Percentiles rank a stretch among this genome's conserved stretches.
These are phyloP conservation scores for Agastache rugosa DNA, from an alignment of 257 asterid genomes.

Conservation along the genomic window DNA sequence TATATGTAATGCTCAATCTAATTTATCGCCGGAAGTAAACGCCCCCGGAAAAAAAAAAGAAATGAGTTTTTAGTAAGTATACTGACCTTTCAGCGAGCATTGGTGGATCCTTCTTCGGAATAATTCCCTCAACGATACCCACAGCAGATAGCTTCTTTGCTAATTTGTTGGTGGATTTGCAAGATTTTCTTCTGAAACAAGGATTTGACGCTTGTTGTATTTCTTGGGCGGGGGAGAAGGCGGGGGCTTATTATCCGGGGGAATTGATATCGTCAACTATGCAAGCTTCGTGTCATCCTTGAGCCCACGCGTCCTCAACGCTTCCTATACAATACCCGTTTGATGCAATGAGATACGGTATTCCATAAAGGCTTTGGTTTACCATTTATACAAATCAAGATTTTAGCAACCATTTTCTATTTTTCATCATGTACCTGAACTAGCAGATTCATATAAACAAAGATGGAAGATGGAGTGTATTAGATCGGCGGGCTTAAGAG, in stretches of 20 bases:
- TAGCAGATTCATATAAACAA: background rate
- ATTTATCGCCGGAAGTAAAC: background rate
- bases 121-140: slow-evolving; percentile 75
- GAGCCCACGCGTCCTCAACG: slow-evolving; percentile 72
- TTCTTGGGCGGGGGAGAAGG: slow-evolving; percentile 50
- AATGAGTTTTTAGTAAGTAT: background rate
- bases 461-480: background rate
- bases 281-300: slow-evolving; percentile 91
- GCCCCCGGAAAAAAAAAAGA: background rate
- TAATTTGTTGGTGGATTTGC: slow-evolving; percentile 40
- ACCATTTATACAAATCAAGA: slow-evolving; percentile 12
- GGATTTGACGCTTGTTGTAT: slow-evolving; percentile 43
- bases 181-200: slow-evolving; percentile 36
- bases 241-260: slow-evolving; percentile 24
- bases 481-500: slow-evolving; percentile 37
- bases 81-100: slow-evolving; percentile 94
- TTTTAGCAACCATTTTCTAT: slow-evolving; percentile 8
- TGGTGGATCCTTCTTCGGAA: slow-evolving; percentile 91
- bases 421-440: background rate
- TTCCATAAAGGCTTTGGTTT: slow-evolving; percentile 24
- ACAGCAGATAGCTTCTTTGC: slow-evolving; percentile 57
- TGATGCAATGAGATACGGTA: slow-evolving; percentile 32
- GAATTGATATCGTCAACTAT: slow-evolving; percentile 69
- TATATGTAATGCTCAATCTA: background rate
- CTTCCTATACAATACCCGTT: slow-evolving; percentile 54